Evolutionary conservation across 2,329 filamentous ascomycete genomes (phyloP), one percentile per base, ranked within the genome.

Genomic region (Fusarium sp.): DNA sequence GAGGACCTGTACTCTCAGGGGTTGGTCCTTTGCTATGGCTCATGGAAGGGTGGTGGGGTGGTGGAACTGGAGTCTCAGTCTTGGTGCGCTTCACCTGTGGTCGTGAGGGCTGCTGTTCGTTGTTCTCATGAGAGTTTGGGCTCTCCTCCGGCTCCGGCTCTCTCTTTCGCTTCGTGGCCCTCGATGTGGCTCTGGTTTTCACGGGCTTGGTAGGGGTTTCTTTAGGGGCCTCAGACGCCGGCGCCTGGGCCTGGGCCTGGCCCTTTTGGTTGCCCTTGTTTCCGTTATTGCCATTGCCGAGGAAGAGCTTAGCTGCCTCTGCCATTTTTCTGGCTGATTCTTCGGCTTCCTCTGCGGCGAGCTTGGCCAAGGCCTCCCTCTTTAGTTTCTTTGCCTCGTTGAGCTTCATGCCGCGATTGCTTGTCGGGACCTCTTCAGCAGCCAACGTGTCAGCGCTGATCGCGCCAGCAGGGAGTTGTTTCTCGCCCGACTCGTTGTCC

Each of bases 361-460:
- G 85, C 74, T 90, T 90, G 14, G 89, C 90, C 73, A 91, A 83
- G 7, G 90, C 89, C 81, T 94, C 91, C 64, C 90, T 86, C 83
- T 94, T 94, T 13, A 92, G 83, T 80, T 93, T 94, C 82, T 94
- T 95, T 4, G 93, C 91, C 76, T 94, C 92, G 79, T 95, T 95
- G 27, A 95, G 86, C 78, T 93, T 92, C 91, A 95, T 93, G 10
- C 93, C 93, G 61, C 92, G 88, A 81, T 94, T 93, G 79, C 91
- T 91, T 16, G 91, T 86, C 63, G 90, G 89, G 37, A 90, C 87
- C 73, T 94, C 91, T 37, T 93, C 90, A 16, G 85, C 85, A 35
- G 86, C 87, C 52, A 91, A 77, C 24, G 87, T 85, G 39, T 90
- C 88, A 27, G 88, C 83, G 68, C 88, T 91, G 54, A 92, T 88